A percentile compares a stretch with the other conserved stretches of the same genome.
These are phyloP conservation scores for Paramecium caudatum DNA, from an alignment of 73 alveolate species.

Conservation along the genomic window DNA sequence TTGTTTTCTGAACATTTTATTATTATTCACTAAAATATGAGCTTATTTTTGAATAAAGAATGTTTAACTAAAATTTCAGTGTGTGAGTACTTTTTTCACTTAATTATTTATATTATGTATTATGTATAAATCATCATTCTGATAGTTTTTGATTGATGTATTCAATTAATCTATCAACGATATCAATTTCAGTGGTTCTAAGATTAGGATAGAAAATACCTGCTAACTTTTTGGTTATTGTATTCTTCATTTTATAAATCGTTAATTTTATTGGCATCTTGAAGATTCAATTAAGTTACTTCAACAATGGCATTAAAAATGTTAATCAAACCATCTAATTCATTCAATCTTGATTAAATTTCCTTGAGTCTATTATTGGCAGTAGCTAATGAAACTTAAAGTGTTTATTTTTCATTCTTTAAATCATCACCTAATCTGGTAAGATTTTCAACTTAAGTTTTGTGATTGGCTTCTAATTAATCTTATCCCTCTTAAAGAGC, in stretches of 20 bases:
- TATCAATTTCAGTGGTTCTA: conserved; percentile 34
- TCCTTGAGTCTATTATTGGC: conserved; percentile 63
- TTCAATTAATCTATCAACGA: conserved; percentile 40
- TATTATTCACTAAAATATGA: too few species aligned
- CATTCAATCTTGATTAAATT: conserved; percentile 59
- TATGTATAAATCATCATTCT: conserved; percentile 42
- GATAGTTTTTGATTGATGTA: conserved; percentile 38
- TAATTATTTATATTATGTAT: background rate
- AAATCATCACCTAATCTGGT: conserved; percentile 53
- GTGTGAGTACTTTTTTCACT: too few species aligned
- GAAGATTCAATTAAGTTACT: conserved; percentile 29
- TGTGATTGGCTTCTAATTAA: conserved; percentile 67
- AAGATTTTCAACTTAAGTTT: conserved; percentile 49
- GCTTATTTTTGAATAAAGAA: too few species aligned
- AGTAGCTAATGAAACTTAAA: conserved; percentile 51
- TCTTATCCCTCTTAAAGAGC: conserved; percentile 65
- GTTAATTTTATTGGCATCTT: conserved; percentile 28
- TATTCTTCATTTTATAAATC: conserved; percentile 5
- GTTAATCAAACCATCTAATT: conserved; percentile 61
- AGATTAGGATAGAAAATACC: background rate
- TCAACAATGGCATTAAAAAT: conserved; percentile 64
- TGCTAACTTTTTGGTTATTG: conserved; percentile 40
- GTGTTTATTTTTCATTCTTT: conserved; percentile 55
- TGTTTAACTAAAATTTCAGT: too few species aligned
- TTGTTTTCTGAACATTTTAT: conserved; percentile 17